These are phyloP conservation scores for Sideroxylon spinosum DNA, from an alignment of 179 eudicot species.

Conservation along the genomic window DNA sequence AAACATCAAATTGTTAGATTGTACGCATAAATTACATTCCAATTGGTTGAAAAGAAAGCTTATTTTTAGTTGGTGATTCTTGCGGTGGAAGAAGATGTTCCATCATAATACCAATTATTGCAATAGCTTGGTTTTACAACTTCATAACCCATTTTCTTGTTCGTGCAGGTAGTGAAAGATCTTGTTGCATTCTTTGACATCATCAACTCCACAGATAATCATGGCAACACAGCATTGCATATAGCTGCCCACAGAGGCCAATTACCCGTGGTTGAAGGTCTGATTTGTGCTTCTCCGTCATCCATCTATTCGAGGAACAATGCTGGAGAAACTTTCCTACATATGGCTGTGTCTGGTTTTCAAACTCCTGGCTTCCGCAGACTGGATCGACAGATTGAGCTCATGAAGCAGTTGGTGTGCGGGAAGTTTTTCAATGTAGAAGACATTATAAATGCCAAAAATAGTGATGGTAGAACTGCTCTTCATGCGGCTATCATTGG, in stretches of 20 bases:
- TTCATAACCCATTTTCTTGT: background rate
- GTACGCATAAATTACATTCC: no score
- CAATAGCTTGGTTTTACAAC: no score
- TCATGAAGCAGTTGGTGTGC: constrained; percentile 50
- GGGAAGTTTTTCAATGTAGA: constrained; percentile 35
- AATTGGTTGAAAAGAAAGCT: no score
- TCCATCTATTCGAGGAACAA: constrained; percentile 40
- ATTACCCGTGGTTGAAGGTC: constrained; percentile 48
- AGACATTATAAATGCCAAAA: constrained; percentile 49
- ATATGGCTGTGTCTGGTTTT: constrained; percentile 60
- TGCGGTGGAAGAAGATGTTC: background rate
- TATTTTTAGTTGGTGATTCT: no score
- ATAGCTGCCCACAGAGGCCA: constrained; percentile 74
- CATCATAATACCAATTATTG: background rate
- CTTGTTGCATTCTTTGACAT: constrained; percentile 47
- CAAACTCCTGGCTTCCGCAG: constrained; percentile 61
- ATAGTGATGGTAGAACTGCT: constrained; percentile 61
- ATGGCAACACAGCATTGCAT: constrained; percentile 77
- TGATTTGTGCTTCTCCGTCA: constrained; percentile 55
- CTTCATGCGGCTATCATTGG: constrained; percentile 73
- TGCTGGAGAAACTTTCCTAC: constrained; percentile 68
- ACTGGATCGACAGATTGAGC: constrained; percentile 62
- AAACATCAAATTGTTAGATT: no score
- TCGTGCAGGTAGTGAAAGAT: constrained; percentile 54
- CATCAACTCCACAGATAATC: constrained; percentile 53